Conservation (phyloP, 2,329 filamentous ascomycete species). For the Claviceps sp. region DNA sequence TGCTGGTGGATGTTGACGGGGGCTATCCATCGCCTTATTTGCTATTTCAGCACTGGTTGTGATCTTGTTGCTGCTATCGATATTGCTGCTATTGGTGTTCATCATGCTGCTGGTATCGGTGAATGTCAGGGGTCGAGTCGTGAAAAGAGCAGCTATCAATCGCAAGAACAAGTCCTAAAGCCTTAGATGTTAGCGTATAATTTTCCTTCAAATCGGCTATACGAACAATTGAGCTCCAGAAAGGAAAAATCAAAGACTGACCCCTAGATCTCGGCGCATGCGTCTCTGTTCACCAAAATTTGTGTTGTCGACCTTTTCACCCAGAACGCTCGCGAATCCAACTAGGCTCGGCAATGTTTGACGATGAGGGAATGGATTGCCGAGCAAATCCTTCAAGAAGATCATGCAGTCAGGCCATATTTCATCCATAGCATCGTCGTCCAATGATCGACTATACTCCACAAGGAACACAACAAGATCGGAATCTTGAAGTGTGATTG, state of each 20-base stretch:
- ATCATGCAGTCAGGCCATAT: conserved; percentile 92
- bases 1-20: conserved; percentile 17
- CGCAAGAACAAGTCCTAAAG: conserved; percentile 74
- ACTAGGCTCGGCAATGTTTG: conserved; percentile 77
- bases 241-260: conserved; percentile 23
- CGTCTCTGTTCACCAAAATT: conserved; percentile 90
- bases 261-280: conserved; percentile 80
- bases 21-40: conserved; percentile 17
- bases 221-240: not conserved
- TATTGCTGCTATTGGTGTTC: conserved; percentile 2
- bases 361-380: conserved; percentile 88
- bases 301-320: conserved; percentile 93
- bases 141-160: conserved; percentile 85
- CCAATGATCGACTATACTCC: conserved; percentile 76
- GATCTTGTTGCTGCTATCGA: conserved; percentile 11
- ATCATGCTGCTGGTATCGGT: conserved; percentile 32
- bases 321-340: conserved; percentile 79
- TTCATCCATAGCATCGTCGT: conserved; percentile 96
- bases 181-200: not conserved
- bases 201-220: no score
- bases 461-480: conserved; percentile 83
- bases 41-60: conserved; percentile 20
- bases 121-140: conserved; percentile 67
- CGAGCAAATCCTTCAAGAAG: conserved; percentile 78
- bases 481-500: conserved; percentile 67